Evolutionary conservation across 2,329 filamentous ascomycete species (phyloP).

Genomic region (Xylariaceae sp.): DNA sequence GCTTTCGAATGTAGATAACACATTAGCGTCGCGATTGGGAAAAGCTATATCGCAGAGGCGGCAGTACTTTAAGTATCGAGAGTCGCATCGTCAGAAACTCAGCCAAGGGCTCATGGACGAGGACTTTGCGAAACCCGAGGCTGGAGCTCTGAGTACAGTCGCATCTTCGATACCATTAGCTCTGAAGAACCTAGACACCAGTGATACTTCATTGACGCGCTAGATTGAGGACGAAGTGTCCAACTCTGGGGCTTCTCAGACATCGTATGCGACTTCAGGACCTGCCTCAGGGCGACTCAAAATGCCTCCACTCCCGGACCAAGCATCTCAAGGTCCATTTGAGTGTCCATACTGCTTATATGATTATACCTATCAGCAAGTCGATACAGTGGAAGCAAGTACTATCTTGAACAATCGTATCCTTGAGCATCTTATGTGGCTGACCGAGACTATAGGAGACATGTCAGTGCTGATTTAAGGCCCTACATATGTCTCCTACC

Average conservation of each 20-base stretch:
- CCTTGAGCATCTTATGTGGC: background rate
- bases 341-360: slow-evolving; percentile 14
- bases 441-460: slow-evolving; percentile 1
- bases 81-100: slow-evolving; percentile 7
- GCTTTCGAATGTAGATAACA: background rate
- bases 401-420: background rate
- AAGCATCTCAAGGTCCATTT: slow-evolving; percentile 3
- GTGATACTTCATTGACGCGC: background rate
- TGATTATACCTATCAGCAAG: slow-evolving; percentile 10
- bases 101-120: background rate
- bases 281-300: background rate
- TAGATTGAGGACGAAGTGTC: slow-evolving; percentile 1
- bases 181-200: background rate
- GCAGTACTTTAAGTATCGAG: slow-evolving; percentile 14
- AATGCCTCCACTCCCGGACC: slow-evolving; percentile 2
- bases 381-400: slow-evolving; percentile 8
- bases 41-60: slow-evolving; percentile 9
- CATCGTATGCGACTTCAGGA: slow-evolving; percentile 4
- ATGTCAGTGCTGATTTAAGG: slow-evolving; percentile 4
- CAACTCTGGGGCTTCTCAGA: slow-evolving; percentile 1
- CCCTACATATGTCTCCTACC: slow-evolving; percentile 6
- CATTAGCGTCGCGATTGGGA: slow-evolving; percentile 3
- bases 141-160: slow-evolving; percentile 2
- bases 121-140: background rate
- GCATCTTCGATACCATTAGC: slow-evolving; percentile 6